Base-by-base conservation (phyloP, 2,329 filamentous ascomycete species). In the Ophiocordyceps unilateralis region DNA sequence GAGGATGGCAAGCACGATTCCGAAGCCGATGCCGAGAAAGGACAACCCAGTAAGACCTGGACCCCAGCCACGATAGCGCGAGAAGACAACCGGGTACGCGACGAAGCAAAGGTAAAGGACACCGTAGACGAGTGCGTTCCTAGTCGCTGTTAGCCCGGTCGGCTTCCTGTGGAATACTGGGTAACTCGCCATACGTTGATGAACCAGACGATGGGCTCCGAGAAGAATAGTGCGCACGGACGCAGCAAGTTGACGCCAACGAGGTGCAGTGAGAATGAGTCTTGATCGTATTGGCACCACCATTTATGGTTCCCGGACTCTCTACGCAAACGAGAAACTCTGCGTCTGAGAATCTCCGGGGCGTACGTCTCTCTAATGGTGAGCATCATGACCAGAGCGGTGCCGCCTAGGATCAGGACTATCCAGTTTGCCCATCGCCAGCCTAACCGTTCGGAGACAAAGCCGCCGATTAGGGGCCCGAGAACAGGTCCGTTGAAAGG, bases 341-440 rank as follows among this genome's bases (percentile, higher is more conserved):
- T 82, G 39, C 68, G 66, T 52, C 81, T 74, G 24, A 91, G 63
- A 21, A 91, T 69, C 0, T 69, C 69, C 1, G 84, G 85, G 1
- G 76, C 72, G 52, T 93, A 93, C 0, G 84, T 89, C 61, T 93
- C 86, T 47, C 73, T 73, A 40, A 83, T 66, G 1, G 72, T 65
- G 2, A 67, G 55, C 50, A 85, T 71, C 49, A 79, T 61, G 19
- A 70, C 47, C 44, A 78, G 72, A 0, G 75, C 76, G 0, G 71
- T 66, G 1, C 74, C 83, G 0, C 74, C 72, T 10, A 85, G 68
- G 42, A 93, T 88, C 53, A 89, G 62, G 9, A 80, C 73, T 19
- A 91, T 69, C 82, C 84, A 93, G 54, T 83, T 83, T 32, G 80
- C 81, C 85, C 86, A 94, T 24, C 87, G 66, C 88, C 88, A 95